A percentile compares a stretch with the other conserved stretches of the same genome.
Evolutionary conservation across 192 early-diverging fungal species (phyloP).

Genomic region (Coemansia sp.): DNA sequence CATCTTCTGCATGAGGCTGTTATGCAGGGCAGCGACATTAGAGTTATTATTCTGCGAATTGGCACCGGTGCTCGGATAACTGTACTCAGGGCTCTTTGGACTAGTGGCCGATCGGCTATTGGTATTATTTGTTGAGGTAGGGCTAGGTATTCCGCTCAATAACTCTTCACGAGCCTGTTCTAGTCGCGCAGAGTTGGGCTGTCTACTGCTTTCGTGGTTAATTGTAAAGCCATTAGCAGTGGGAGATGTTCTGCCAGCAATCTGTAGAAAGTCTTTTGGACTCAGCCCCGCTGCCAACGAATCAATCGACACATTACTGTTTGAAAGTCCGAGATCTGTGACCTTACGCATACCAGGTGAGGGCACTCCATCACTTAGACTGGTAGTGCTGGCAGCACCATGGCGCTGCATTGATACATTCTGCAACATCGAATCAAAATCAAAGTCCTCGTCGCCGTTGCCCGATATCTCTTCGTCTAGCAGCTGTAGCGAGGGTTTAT

Average conservation of each 20-base stretch:
- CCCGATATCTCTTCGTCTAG: slow-evolving; percentile 23
- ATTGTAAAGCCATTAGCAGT: slow-evolving; percentile 20
- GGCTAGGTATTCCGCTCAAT: slow-evolving; percentile 12
- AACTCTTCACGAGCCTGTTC: slow-evolving; percentile 29
- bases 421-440: slow-evolving; percentile 46
- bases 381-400: slow-evolving; percentile 9
- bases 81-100: slow-evolving; percentile 7
- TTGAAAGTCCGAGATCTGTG: slow-evolving; percentile 15
- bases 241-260: slow-evolving; percentile 19
- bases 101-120: background rate
- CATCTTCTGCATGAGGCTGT: slow-evolving; percentile 28
- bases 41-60: slow-evolving; percentile 3
- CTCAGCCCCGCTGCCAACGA: slow-evolving; percentile 28
- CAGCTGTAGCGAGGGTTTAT: slow-evolving; percentile 42
- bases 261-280: slow-evolving; percentile 20
- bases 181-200: slow-evolving; percentile 5
- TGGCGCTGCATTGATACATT: slow-evolving; percentile 20
- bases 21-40: slow-evolving; percentile 27
- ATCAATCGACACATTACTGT: slow-evolving; percentile 31
- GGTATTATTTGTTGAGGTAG: slow-evolving; percentile 4
- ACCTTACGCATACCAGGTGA: slow-evolving; percentile 14
- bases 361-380: slow-evolving; percentile 2
- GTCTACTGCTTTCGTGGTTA: slow-evolving; percentile 4
- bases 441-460: slow-evolving; percentile 37
- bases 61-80: slow-evolving; percentile 2